Conservation (phyloP, 805 yeast species). For the Candida morakotiae region DNA sequence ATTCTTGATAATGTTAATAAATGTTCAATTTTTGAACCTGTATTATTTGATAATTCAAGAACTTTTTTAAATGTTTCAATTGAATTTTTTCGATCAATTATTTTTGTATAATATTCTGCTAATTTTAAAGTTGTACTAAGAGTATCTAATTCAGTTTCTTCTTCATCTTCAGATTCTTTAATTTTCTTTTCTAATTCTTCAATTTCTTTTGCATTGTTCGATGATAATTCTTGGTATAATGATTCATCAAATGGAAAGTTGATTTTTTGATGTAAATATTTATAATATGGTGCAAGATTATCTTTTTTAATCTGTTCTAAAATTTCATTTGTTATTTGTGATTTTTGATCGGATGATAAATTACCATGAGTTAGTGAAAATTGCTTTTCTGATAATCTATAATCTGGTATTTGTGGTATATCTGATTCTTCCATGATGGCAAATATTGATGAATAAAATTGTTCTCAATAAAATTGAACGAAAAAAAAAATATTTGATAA, state of each 20-base stretch:
- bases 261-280: constrained; percentile 44
- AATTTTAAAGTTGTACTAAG: constrained; percentile 72
- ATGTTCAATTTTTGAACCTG: constrained; percentile 89
- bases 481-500: constrained; percentile 1
- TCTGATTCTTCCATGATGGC: constrained; percentile 42
- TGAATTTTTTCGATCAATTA: constrained; percentile 78
- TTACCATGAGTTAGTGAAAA: constrained; percentile 49
- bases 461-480: no score
- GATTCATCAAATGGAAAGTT: constrained; percentile 56
- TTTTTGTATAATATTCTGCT: constrained; percentile 83
- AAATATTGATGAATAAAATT: neutral
- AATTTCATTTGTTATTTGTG: constrained; percentile 41
- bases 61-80: constrained; percentile 65
- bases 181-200: constrained; percentile 50
- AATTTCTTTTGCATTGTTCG: constrained; percentile 54
- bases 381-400: constrained; percentile 74
- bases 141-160: constrained; percentile 83
- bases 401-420: constrained; percentile 70
- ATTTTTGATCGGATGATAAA: constrained; percentile 34
- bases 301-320: constrained; percentile 51
- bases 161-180: constrained; percentile 55
- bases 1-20: constrained; percentile 76
- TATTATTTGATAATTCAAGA: constrained; percentile 71
- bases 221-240: constrained; percentile 47
- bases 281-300: constrained; percentile 79